A percentile compares a stretch with the other conserved stretches of the same genome.
These are phyloP conservation scores for Xylaria sp. DNA, from an alignment of 495 filamentous ascomycete species.

Conservation along the genomic window DNA sequence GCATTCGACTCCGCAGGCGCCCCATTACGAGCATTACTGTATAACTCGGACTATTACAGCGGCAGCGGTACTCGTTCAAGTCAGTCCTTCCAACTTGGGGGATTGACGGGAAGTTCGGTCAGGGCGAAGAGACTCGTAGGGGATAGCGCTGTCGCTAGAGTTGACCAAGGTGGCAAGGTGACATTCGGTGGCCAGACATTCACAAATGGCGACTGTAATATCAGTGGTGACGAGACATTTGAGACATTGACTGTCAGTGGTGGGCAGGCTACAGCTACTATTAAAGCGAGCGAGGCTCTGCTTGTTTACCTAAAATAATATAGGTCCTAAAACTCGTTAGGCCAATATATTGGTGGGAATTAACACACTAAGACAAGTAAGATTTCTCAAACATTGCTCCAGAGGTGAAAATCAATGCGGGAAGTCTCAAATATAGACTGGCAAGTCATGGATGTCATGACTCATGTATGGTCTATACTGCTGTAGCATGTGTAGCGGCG, in stretches of 20 bases:
- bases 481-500: background rate
- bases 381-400: background rate
- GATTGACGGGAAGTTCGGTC: slow-evolving; percentile 47
- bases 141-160: slow-evolving; percentile 54
- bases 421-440: too few species aligned
- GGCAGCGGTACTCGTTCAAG: slow-evolving; percentile 52
- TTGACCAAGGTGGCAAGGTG: slow-evolving; percentile 55
- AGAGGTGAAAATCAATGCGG: background rate
- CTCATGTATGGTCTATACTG: background rate
- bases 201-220: slow-evolving; percentile 58
- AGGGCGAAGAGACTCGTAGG: slow-evolving; percentile 63
- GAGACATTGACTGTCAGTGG: slow-evolving; percentile 50
- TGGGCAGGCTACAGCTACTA: slow-evolving; percentile 54
- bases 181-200: slow-evolving; percentile 63
- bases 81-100: slow-evolving; percentile 55
- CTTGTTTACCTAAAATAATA: slow-evolving; percentile 57
- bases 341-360: background rate
- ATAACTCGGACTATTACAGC: slow-evolving; percentile 65
- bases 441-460: background rate
- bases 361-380: background rate
- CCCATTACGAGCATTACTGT: slow-evolving; percentile 55
- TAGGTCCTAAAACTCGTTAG: background rate
- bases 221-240: slow-evolving; percentile 50
- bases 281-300: slow-evolving; percentile 63
- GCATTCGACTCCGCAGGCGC: slow-evolving; percentile 51